Evolutionary conservation across 2,329 filamentous ascomycete species (phyloP), one percentile per base, ranked within the genome.

Genomic region (Raffaelea albimanens): DNA sequence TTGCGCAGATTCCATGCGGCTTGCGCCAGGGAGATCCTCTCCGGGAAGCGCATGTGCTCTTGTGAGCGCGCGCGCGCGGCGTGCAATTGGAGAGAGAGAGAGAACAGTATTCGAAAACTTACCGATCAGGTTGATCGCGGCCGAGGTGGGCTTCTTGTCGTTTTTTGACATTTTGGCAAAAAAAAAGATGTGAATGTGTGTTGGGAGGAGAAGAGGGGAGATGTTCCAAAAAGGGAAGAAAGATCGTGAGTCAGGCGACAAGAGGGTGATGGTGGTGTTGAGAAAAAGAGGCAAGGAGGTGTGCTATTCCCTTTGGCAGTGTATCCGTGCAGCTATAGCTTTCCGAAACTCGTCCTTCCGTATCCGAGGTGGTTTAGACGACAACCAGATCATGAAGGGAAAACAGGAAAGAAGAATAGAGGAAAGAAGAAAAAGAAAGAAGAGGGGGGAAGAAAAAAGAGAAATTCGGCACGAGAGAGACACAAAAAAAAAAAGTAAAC

Each of bases 71-170:
- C 7, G 25, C 25, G 7, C 25, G 25, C 25, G 13, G 13, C 25
- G 13, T 13, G 25, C 25, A 29, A 29, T 29, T 29, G 25, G 25
- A 29, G 25, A 29, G 11, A 36, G 45, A 49, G 44, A 20, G 40
- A 45, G 41, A 47, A 3, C 18, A 7, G 3, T 3, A 33, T 29
- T 29, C 5, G 42, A 14, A 34, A 56, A 61, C 76, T 59, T 74
- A 93, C 88, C 88, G 60, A 96, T 90, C 59, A 97, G 70, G 67
- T 96, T 96, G 43, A 87, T 90, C 40, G 90, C 90, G 53, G 82
- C 86, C 48, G 89, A 89, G 51, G 56, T 80, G 58, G 87, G 85
- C 72, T 84, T 80, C 72, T 85, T 64, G 36, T 61, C 65, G 52
- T 59, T 64, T 53, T 69, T 72, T 38, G 67, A 67, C 50, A 69